Evolutionary conservation across 306 rosid genomes (phyloP).

Genomic region (Prunus fruticosa): DNA sequence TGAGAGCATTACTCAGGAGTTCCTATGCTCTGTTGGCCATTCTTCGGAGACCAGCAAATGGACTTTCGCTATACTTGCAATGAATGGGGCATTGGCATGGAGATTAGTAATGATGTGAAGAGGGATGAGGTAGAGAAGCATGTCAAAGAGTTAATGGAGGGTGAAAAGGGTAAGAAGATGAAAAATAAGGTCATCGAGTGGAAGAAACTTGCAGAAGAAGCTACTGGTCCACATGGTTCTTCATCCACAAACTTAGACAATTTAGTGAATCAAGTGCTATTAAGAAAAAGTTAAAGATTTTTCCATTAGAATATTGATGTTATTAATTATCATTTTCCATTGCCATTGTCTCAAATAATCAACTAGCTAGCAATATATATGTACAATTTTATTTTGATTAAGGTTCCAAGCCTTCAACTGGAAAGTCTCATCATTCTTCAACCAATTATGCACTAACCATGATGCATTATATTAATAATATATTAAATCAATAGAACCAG

Average conservation of each 20-base stretch:
- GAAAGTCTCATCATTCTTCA: no score
- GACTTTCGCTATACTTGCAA: neutral
- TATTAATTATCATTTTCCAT: no score
- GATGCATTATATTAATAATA: no score
- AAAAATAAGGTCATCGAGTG: neutral
- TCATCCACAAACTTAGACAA: conserved; percentile 6
- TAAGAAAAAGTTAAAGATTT: neutral
- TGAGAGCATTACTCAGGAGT: neutral
- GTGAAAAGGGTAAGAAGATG: neutral
- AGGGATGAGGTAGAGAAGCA: neutral
- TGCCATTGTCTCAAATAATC: no score
- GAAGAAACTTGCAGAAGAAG: conserved; percentile 7
- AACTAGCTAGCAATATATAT: no score
- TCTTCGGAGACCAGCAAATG: neutral
- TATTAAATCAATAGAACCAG: no score
- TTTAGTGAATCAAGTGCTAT: neutral
- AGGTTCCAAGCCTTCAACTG: no score
- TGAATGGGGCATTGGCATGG: conserved; percentile 1
- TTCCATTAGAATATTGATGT: neutral
- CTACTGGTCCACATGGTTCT: conserved; percentile 3
- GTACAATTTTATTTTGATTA: no score
- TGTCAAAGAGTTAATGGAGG: neutral
- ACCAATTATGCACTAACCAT: no score
- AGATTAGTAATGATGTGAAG: neutral
- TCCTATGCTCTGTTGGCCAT: conserved; percentile 6